Percentiles rank a stretch among this genome's conserved stretches.
Conservation (phyloP, 176 grass and related monocot genomes). For the Oryza meridionalis region DNA sequence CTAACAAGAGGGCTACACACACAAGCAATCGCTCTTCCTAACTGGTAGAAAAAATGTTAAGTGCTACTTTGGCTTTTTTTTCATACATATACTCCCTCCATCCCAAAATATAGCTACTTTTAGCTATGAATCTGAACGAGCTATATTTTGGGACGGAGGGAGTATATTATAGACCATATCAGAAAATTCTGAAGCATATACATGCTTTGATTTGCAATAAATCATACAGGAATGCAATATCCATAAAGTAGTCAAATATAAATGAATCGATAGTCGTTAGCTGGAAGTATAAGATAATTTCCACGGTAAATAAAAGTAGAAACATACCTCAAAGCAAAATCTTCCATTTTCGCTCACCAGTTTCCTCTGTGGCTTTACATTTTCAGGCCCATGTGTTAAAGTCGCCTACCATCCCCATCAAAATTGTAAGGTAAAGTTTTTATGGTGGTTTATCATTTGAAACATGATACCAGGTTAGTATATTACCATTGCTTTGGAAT, state of each 20-base stretch:
- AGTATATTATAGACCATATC: slow-evolving; percentile 16
- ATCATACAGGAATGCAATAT: neutral
- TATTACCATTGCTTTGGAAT: slow-evolving; percentile 90
- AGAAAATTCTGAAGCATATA: slow-evolving; percentile 5
- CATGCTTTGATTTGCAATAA: slow-evolving; percentile 8
- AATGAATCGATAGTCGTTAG: slow-evolving; percentile 16
- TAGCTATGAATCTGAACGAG: too few species aligned
- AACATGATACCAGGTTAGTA: slow-evolving; percentile 29
- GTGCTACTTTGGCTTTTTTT: neutral
- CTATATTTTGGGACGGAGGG: too few species aligned
- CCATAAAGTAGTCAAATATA: slow-evolving; percentile 1
- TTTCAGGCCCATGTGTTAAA: slow-evolving; percentile 83
- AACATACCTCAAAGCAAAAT: slow-evolving; percentile 94
- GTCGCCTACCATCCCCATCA: slow-evolving; percentile 59
- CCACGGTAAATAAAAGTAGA: neutral
- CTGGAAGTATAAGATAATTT: neutral
- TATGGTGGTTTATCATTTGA: neutral
- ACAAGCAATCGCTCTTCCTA: neutral
- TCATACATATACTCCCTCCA: too few species aligned
- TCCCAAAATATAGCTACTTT: too few species aligned
- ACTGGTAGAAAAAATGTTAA: slow-evolving; percentile 12
- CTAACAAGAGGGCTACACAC: neutral
- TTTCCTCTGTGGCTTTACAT: slow-evolving; percentile 78
- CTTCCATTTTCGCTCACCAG: slow-evolving; percentile 65
- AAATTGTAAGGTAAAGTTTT: slow-evolving; percentile 36